Percentiles rank a stretch among this genome's conserved stretches.
phyloP scores from a whole-genome alignment of 257 asterid species.

The Gentiana dahurica region DNA sequence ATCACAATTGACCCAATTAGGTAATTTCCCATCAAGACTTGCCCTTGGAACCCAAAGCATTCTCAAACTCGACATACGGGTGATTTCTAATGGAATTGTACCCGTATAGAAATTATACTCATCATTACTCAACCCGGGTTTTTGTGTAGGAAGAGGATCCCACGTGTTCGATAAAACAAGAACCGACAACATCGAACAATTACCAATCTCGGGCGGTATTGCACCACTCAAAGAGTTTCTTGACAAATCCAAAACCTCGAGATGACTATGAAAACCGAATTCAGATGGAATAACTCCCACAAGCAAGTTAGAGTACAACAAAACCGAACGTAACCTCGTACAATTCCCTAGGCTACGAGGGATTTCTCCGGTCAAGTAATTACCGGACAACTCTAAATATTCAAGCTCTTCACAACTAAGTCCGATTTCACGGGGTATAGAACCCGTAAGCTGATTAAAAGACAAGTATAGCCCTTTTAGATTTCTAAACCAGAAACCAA shows the following conservation, averaged over 20 bases:
- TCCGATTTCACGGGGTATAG: slow-evolving; percentile 64
- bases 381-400: slow-evolving; percentile 74
- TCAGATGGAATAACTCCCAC: slow-evolving; percentile 65
- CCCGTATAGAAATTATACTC: slow-evolving; percentile 81
- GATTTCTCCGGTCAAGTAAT: slow-evolving; percentile 40
- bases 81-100: slow-evolving; percentile 43
- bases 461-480: slow-evolving; percentile 76
- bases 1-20: slow-evolving; percentile 69
- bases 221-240: slow-evolving; percentile 74
- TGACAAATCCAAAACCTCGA: slow-evolving; percentile 73
- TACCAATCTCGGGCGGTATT: slow-evolving; percentile 56
- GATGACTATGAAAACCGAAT: slow-evolving; percentile 56
- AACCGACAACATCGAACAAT: slow-evolving; percentile 52
- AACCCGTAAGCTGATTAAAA: slow-evolving; percentile 58
- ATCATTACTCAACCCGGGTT: slow-evolving; percentile 29
- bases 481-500: slow-evolving; percentile 44
- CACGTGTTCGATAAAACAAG: slow-evolving; percentile 76
- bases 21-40: slow-evolving; percentile 51
- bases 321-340: slow-evolving; percentile 39
- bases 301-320: slow-evolving; percentile 64
- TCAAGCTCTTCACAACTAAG: slow-evolving; percentile 60
- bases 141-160: slow-evolving; percentile 52
- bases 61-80: slow-evolving; percentile 55
- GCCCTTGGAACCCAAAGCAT: slow-evolving; percentile 92
- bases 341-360: slow-evolving; percentile 72